Conservation (phyloP, 345 rosid genomes). For the Citrus trifoliata region DNA sequence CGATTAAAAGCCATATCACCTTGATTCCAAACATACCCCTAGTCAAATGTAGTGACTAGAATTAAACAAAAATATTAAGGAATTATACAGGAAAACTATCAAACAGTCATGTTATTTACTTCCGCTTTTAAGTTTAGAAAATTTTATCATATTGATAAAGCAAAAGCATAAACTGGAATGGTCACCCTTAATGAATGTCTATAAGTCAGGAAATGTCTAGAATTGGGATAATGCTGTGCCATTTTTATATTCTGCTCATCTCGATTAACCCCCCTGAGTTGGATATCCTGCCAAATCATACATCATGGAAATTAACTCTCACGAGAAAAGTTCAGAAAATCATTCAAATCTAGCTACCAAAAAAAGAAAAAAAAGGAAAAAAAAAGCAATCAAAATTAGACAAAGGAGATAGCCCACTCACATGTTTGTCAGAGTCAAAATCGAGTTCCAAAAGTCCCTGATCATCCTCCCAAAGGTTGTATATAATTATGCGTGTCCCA, state of each 20-base stretch:
- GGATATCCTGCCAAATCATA: conserved; percentile 70
- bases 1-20: no score
- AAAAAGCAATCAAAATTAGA: conserved; percentile 4
- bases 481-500: conserved; percentile 82
- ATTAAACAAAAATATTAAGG: not conserved
- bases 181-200: conserved; percentile 88
- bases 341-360: not conserved
- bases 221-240: conserved; percentile 76
- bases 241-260: conserved; percentile 88
- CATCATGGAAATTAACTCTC: conserved; percentile 2
- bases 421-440: conserved; percentile 68
- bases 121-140: not conserved
- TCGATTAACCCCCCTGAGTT: conserved; percentile 94
- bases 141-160: not conserved
- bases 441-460: conserved; percentile 82
- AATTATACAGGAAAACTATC: not conserved
- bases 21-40: not conserved
- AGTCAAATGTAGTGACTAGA: not conserved
- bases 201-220: conserved; percentile 81
- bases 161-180: not conserved
- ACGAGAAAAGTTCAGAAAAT: not conserved
- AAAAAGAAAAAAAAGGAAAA: not conserved
- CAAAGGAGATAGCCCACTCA: conserved; percentile 29
- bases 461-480: conserved; percentile 97
- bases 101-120: not conserved